Base-by-base conservation (phyloP, 2,329 filamentous ascomycete genomes). In the Phaeosphaeria sp. region DNA sequence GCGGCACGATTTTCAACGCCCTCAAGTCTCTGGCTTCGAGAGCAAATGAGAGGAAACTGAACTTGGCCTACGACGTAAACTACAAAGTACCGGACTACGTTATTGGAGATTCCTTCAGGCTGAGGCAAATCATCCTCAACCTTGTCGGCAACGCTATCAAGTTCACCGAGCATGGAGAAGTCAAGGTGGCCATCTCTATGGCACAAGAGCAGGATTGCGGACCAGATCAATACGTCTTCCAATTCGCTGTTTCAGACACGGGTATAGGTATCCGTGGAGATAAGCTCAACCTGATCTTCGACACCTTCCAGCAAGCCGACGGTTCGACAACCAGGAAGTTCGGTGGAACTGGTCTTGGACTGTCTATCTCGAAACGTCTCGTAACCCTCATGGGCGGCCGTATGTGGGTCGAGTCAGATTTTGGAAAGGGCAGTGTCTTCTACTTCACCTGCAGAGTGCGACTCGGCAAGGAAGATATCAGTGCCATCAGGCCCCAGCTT, bases 121-220 rank as follows among this genome's bases (percentile, higher is more conserved):
- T 98, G 55, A 89, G 94, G 62, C 95, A 99, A 79, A 96, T 99
- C 69, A 97, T 98, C 61, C 86, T 98, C 56, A 99, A 99, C 79
- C 83, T 99, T 55, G 94, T 98, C 53, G 95, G 95, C 73, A 99
- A 99, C 72, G 94, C 95, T 54, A 97, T 99, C 83, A 99, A 99
- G 76, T 99, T 99, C 77, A 98, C 95, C 2, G 94, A 98, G 78
- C 90, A 96, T 70, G 95, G 95, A 60, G 93, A 97, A 77, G 95
- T 99, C 69, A 96, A 93, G 77, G 87, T 98, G 52, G 93, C 91
- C n/a, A 97, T 98, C 68, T 88, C 89, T 71, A 84, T 88, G 79
- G 83, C 91, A 27, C 83, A 87, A 60, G 84, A 88, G 48, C 85
- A 89, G 48, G 83, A 87, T 43, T 90, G 87, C 69, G 84, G 84